A percentile compares a stretch with the other conserved stretches of the same genome.
These are phyloP conservation scores for Claviceps sp. DNA, from an alignment of 2,329 filamentous ascomycete genomes.

Conservation along the genomic window DNA sequence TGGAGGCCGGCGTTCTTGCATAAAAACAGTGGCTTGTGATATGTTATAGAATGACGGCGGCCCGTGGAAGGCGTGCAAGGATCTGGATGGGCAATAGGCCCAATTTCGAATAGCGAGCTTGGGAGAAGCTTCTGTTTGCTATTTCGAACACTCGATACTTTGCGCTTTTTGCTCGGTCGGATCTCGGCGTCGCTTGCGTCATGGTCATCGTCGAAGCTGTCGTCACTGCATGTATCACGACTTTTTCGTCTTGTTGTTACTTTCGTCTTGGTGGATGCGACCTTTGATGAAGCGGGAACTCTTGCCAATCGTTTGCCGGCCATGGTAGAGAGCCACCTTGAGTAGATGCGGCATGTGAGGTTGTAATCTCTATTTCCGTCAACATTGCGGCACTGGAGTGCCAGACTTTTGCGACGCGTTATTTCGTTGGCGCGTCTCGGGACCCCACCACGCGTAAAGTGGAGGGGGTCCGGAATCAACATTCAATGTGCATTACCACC, in stretches of 20 bases:
- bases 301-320: constrained; percentile 1
- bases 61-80: constrained; percentile 7
- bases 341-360: background rate
- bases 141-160: background rate
- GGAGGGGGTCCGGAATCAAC: background rate
- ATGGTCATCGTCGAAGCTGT: background rate
- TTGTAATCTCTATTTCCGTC: background rate
- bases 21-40: constrained; percentile 38
- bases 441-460: constrained; percentile 2
- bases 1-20: constrained; percentile 19
- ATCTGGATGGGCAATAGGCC: constrained; percentile 1
- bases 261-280: background rate
- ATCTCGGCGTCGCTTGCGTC: background rate
- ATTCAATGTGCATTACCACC: background rate
- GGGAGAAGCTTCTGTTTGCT: background rate
- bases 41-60: constrained; percentile 15
- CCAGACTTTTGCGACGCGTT: background rate
- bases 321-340: background rate
- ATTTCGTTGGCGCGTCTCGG: constrained; percentile 1
- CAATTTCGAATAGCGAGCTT: constrained; percentile 6
- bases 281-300: background rate
- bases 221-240: background rate
- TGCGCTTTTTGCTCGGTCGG: constrained; percentile 6
- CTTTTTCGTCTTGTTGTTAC: background rate
- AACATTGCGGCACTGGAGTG: background rate